Evolutionary conservation across 1,139 yeast species (phyloP).

Genomic region (Lodderomyces orthopsilosis): DNA sequence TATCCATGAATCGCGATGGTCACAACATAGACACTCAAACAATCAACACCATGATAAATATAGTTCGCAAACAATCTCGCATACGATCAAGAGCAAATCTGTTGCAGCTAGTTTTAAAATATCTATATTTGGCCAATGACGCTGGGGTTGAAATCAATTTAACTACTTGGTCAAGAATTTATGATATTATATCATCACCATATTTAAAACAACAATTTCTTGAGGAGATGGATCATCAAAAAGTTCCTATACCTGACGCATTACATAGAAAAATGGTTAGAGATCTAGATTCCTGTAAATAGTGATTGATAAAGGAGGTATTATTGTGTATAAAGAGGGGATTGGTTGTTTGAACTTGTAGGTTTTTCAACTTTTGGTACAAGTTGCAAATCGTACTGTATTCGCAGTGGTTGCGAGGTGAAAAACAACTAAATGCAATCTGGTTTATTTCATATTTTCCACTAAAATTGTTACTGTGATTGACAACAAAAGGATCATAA

Average conservation of each 20-base stretch:
- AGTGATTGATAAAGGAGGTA: not conserved
- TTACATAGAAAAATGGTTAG: not conserved
- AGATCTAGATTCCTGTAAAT: not conserved
- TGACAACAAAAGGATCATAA: no score
- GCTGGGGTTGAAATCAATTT: slow-evolving; percentile 33
- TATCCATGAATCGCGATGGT: slow-evolving; percentile 45
- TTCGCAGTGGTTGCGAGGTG: no score
- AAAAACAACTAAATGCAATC: no score
- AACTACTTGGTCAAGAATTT: slow-evolving; percentile 37
- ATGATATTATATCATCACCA: slow-evolving; percentile 37
- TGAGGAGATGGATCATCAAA: slow-evolving; percentile 28
- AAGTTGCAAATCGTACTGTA: no score
- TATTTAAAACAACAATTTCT: slow-evolving; percentile 38
- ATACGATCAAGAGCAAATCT: slow-evolving; percentile 36
- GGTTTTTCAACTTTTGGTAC: no score
- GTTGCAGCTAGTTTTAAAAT: slow-evolving; percentile 29
- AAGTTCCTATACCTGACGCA: slow-evolving; percentile 29
- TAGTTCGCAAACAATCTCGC: slow-evolving; percentile 31
- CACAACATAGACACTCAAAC: slow-evolving; percentile 41
- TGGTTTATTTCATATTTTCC: no score
- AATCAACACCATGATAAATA: slow-evolving; percentile 35
- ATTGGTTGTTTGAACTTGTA: no score
- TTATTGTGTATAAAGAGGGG: no score
- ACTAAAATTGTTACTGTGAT: no score
- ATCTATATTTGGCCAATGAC: slow-evolving; percentile 27